A percentile compares a stretch with the other conserved stretches of the same genome.
Conservation (phyloP, 192 early-diverging fungal species). For the Obelidium mucronatum region DNA sequence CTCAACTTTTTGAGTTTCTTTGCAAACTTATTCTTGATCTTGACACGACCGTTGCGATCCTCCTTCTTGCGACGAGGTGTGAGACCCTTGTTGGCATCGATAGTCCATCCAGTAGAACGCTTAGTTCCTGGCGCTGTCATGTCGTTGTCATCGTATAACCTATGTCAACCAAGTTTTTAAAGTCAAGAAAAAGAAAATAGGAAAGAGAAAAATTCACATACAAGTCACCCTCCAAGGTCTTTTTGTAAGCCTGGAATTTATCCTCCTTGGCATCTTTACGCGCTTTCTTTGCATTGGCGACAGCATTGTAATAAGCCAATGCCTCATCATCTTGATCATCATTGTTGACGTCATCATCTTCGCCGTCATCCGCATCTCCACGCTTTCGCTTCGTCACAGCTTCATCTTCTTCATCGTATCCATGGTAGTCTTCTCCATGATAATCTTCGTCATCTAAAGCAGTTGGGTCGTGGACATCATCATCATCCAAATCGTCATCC, state of each 20-base stretch:
- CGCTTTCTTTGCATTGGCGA: conserved; percentile 46
- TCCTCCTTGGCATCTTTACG: conserved; percentile 50
- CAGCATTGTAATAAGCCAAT: conserved; percentile 45
- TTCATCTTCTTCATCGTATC: conserved; percentile 38
- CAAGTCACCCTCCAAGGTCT: conserved; percentile 36
- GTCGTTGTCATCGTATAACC: conserved; percentile 46
- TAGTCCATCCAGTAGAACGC: conserved; percentile 84
- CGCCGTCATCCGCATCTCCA: conserved; percentile 68
- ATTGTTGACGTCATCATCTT: conserved; percentile 57
- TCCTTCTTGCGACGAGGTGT: conserved; percentile 92
- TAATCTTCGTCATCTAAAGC: conserved; percentile 26
- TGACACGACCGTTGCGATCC: conserved; percentile 93
- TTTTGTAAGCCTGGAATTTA: conserved; percentile 35
- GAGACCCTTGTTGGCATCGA: conserved; percentile 96
- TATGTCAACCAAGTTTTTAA: neutral
- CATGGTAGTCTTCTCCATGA: conserved; percentile 27
- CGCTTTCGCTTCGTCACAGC: conserved; percentile 54
- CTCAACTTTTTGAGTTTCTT: conserved; percentile 89
- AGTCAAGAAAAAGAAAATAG: conserved; percentile 7
- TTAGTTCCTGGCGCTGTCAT: conserved; percentile 55
- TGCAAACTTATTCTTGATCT: conserved; percentile 88
- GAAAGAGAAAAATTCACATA: neutral
- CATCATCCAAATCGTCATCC: conserved; percentile 75
- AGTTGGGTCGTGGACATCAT: neutral
- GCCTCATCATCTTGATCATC: conserved; percentile 59